Evolutionary conservation across 2,329 filamentous ascomycete species (phyloP).

Genomic region (Tolypocladium guangdongense): DNA sequence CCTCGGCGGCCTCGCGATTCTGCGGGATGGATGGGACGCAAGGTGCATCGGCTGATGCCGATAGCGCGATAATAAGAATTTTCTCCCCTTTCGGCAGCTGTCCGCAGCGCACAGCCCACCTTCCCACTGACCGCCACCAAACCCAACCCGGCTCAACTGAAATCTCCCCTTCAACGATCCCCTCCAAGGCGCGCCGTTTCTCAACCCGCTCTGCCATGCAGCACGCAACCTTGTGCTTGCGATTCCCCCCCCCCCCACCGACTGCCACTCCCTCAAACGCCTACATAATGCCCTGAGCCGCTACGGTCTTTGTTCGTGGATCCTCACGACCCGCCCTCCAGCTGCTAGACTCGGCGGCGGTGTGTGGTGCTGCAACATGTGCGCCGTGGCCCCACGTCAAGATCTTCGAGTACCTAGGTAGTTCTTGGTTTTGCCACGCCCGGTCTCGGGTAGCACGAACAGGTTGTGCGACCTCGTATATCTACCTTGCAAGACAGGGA

Average conservation of each 20-base stretch:
- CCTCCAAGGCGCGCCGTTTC: neutral
- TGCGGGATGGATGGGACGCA: neutral
- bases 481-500: neutral
- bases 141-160: neutral
- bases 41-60: neutral
- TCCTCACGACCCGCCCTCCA: neutral
- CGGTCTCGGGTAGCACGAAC: neutral
- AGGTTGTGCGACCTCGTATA: neutral
- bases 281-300: neutral
- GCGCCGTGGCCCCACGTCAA: slow-evolving; percentile 6
- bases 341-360: neutral
- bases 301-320: neutral
- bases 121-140: neutral
- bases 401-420: neutral
- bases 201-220: neutral
- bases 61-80: neutral
- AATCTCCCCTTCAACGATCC: neutral
- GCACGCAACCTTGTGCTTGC: neutral
- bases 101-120: neutral
- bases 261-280: neutral
- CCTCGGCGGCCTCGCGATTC: neutral
- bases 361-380: slow-evolving; percentile 2
- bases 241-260: neutral
- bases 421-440: neutral
- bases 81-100: neutral